Conservation (phyloP, 2,329 filamentous ascomycete genomes). For the Tympanopsis confertula region DNA sequence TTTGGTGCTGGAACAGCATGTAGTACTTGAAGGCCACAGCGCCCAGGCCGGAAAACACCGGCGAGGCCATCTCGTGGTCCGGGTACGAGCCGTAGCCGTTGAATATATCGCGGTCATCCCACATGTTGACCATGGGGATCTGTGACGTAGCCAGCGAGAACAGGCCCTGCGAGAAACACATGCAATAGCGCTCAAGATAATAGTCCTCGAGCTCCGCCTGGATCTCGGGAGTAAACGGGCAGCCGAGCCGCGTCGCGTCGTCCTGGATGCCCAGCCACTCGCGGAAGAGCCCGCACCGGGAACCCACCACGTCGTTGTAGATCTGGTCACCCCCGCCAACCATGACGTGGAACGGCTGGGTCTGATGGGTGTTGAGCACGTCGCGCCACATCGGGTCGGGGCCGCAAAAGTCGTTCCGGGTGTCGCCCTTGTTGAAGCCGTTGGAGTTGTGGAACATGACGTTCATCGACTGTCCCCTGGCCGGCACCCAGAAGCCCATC, state of each 20-base stretch:
- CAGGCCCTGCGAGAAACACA: conserved; percentile 93
- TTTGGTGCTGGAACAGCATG: conserved; percentile 96
- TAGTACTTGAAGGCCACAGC: conserved; percentile 97
- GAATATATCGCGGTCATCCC: conserved; percentile 88
- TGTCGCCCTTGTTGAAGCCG: conserved; percentile 74
- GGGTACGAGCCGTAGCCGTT: conserved; percentile 90
- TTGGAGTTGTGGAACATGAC: conserved; percentile 99
- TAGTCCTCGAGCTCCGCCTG: conserved; percentile 80
- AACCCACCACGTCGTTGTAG: conserved; percentile 82
- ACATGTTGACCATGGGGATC: conserved; percentile 97
- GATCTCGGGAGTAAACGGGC: conserved; percentile 69
- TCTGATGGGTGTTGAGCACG: conserved; percentile 83
- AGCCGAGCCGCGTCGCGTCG: conserved; percentile 65
- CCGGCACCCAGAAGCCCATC: conserved; percentile 89
- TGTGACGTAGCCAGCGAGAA: conserved; percentile 88
- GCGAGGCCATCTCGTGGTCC: conserved; percentile 79
- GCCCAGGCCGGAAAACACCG: conserved; percentile 80
- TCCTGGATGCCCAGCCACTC: conserved; percentile 79
- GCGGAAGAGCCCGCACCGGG: conserved; percentile 64
- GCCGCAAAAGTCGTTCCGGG: conserved; percentile 71
- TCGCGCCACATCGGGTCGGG: conserved; percentile 96
- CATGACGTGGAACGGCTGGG: conserved; percentile 93
- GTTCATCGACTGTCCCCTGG: conserved; percentile 78
- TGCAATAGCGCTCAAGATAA: conserved; percentile 77
- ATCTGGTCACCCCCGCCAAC: conserved; percentile 93